Evolutionary conservation across 2,329 filamentous ascomycete species (phyloP), one percentile per base, ranked within the genome.

Genomic region (Dendryphion nanum): DNA sequence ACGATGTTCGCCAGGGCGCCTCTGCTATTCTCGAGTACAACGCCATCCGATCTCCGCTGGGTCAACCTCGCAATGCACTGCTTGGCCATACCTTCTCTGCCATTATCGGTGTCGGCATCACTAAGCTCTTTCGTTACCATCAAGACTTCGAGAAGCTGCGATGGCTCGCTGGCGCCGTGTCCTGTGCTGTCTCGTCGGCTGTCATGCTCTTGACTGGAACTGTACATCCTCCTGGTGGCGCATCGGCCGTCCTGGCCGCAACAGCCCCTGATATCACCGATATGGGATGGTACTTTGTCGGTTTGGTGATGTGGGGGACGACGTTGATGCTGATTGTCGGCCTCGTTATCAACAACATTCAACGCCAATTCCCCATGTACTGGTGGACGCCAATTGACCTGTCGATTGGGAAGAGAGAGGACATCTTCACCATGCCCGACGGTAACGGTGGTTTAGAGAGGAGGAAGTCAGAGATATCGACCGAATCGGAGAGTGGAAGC

Each of bases 171-270:
- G 71, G 64, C 2, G 68, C 72, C 0, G 37, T 72, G 13, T 64
- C 63, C 7, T 73, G 70, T 44, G 70, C 64, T 1, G 47, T 59
- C 6, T 65, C 72, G 4, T 70, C 67, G 5, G 56, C 67, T 17
- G 62, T 68, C 12, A 75, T 75, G 72, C 59, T 68, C 5, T 44
- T 72, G 21, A 74, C 72, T 4, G 68, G 69, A 31, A 74, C 70
- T 2, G 64, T 73, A 2, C 71, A 75, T 47, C 72, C 72, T n/a
- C 72, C 72, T 6, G 72, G 71, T 14, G 72, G 72, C 16, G 72
- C 72, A 0, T 73, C 70, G 7, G 71, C 72, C 2, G 62, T 74
- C 2, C 51, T 75, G 17, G 71, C 72, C 1, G 64, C 65, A 5
- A 69, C 66, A 4, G 57, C 68, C 3, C 51, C 64, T 2, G 48